Percentiles rank a stretch among this genome's conserved stretches.
Evolutionary conservation across 2,329 filamentous ascomycete species (phyloP).

Genomic region (Penicillium oxalicum): DNA sequence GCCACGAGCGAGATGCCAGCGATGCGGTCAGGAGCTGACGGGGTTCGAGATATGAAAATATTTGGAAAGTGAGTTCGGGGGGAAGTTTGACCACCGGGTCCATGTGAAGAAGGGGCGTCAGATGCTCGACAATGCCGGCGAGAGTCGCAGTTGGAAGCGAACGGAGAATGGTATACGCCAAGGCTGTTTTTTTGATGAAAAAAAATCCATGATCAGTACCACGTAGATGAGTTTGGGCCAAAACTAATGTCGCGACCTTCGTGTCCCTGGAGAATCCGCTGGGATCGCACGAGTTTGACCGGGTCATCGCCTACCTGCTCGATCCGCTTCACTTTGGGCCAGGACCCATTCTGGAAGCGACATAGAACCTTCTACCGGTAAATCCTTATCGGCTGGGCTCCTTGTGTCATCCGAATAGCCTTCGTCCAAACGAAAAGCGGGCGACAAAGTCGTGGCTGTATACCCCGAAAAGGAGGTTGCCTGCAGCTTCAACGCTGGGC

Average conservation of each 20-base stretch:
- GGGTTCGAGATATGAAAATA: constrained; percentile 80
- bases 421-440: constrained; percentile 64
- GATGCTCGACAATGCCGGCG: constrained; percentile 69
- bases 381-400: constrained; percentile 41
- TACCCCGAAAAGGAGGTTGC: constrained; percentile 25
- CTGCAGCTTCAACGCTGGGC: constrained; percentile 23
- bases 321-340: constrained; percentile 48
- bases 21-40: constrained; percentile 73
- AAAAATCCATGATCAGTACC: too few relatives aligned
- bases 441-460: constrained; percentile 26
- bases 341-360: constrained; percentile 51
- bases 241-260: too few relatives aligned
- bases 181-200: constrained; percentile 49
- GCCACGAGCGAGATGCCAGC: constrained; percentile 74
- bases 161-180: constrained; percentile 71
- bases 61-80: constrained; percentile 81
- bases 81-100: constrained; percentile 84
- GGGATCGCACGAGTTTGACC: too few relatives aligned
- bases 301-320: constrained; percentile 44
- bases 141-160: constrained; percentile 75
- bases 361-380: constrained; percentile 34
- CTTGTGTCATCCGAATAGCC: constrained; percentile 75
- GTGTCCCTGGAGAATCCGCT: too few relatives aligned
- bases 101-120: constrained; percentile 82
- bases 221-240: too few relatives aligned